A percentile compares a stretch with the other conserved stretches of the same genome.
Evolutionary conservation across 345 rosid genomes (phyloP).

Genomic region (Gossypium raimondii): DNA sequence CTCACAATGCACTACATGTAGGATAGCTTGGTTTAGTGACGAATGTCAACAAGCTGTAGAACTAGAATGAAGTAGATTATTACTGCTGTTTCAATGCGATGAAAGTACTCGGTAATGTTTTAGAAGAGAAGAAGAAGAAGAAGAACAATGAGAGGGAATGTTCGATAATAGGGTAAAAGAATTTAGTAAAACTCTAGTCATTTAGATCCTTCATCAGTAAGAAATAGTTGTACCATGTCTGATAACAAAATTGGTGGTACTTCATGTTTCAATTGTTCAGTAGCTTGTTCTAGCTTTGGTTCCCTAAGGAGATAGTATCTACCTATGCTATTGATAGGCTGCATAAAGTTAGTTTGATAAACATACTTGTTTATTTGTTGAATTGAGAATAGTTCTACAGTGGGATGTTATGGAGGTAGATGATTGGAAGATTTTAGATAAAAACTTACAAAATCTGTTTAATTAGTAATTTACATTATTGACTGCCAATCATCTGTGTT

Average conservation of each 20-base stretch:
- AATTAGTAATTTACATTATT: background rate
- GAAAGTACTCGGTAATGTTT: background rate
- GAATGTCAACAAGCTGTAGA: background rate
- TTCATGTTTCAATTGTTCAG: conserved; percentile 8
- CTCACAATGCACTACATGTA: background rate
- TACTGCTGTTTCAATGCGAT: background rate
- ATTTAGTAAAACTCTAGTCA: background rate
- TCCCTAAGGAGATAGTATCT: background rate
- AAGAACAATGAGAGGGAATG: background rate
- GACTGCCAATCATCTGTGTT: background rate
- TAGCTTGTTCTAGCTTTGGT: background rate
- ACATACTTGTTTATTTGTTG: background rate
- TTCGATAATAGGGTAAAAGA: background rate
- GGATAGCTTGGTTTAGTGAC: background rate
- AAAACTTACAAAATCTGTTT: background rate
- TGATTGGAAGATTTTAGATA: background rate
- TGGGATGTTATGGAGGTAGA: background rate
- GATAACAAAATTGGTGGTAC: background rate
- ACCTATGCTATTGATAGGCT: background rate
- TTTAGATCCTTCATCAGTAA: background rate
- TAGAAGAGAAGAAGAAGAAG: background rate
- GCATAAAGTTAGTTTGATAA: background rate
- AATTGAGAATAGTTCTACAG: background rate
- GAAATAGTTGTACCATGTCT: background rate
- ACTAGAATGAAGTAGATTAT: background rate